Evolutionary conservation across 2,329 filamentous ascomycete species (phyloP).

Genomic region (Mariannaea elegans): DNA sequence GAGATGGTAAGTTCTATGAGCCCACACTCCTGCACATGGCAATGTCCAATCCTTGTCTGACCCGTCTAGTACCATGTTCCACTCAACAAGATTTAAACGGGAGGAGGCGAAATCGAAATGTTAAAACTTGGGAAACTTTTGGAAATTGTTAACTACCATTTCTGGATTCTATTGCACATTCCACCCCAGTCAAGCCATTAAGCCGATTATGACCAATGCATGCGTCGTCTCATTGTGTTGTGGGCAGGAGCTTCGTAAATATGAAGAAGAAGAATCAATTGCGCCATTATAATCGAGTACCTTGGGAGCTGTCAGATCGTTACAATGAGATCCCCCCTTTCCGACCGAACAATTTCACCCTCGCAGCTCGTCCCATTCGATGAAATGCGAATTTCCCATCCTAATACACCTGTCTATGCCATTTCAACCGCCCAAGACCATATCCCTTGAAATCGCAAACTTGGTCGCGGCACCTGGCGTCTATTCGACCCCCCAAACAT

Average conservation of each 20-base stretch:
- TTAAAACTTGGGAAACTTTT: too few species aligned
- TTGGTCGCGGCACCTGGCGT: neutral
- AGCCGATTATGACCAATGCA: too few species aligned
- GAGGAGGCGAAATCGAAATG: neutral
- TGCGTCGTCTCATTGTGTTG: too few species aligned
- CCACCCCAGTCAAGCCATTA: too few species aligned
- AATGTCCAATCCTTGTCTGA: neutral
- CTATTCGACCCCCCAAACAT: neutral
- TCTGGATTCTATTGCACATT: too few species aligned
- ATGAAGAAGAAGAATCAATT: constrained; percentile 35
- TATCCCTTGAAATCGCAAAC: constrained; percentile 18
- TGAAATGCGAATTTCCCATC: constrained; percentile 42
- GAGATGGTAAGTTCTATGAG: constrained; percentile 42
- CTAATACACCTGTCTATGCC: constrained; percentile 44
- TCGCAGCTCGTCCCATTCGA: constrained; percentile 37
- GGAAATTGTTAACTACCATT: too few species aligned
- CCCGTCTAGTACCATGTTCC: constrained; percentile 41
- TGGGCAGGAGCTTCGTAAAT: constrained; percentile 1
- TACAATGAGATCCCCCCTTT: constrained; percentile 27
- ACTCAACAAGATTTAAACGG: constrained; percentile 28
- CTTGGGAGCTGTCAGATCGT: constrained; percentile 29
- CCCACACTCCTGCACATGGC: neutral
- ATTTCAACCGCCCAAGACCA: constrained; percentile 29
- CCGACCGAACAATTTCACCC: constrained; percentile 34
- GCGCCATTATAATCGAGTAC: constrained; percentile 38